Evolutionary conservation across 108 stramenopile genomes (phyloP).

Genomic region (Stephanodiscus minutulus): DNA sequence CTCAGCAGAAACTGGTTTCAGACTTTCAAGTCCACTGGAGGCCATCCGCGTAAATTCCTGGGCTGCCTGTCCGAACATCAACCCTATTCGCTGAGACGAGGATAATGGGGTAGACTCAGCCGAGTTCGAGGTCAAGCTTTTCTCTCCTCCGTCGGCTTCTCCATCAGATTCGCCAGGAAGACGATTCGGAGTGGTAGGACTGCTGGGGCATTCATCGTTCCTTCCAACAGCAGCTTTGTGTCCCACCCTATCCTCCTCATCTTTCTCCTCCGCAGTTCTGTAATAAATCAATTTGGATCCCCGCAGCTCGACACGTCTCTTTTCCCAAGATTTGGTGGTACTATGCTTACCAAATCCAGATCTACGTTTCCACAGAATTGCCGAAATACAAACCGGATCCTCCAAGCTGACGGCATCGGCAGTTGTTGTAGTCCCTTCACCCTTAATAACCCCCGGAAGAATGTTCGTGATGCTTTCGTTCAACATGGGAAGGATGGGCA

Average conservation of each 20-base stretch:
- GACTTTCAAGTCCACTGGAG: constrained; percentile 28
- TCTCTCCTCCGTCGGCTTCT: constrained; percentile 1
- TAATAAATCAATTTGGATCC: constrained; percentile 45
- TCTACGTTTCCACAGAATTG: constrained; percentile 45
- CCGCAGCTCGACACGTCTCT: constrained; percentile 33
- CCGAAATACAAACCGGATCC: constrained; percentile 30
- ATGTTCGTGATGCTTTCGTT: constrained; percentile 12
- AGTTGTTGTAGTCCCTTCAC: not conserved
- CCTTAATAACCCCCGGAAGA: not conserved
- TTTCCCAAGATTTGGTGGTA: constrained; percentile 44
- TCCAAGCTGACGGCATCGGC: not conserved
- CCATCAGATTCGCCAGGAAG: not conserved
- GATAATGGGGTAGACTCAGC: not conserved
- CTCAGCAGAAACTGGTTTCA: constrained; percentile 17
- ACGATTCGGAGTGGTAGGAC: constrained; percentile 3
- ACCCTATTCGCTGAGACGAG: constrained; percentile 14
- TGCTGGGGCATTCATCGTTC: not conserved
- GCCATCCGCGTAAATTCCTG: constrained; percentile 31
- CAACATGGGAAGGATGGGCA: constrained; percentile 12
- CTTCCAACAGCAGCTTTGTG: not conserved
- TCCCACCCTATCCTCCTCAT: constrained; percentile 15
- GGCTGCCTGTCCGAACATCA: constrained; percentile 33
- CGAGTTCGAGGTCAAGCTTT: not conserved
- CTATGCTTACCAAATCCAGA: constrained; percentile 40
- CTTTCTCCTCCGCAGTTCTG: constrained; percentile 30